Evolutionary conservation across 2,329 filamentous ascomycete genomes (phyloP), one percentile per base, ranked within the genome.

Genomic region (Aphanocladium album): DNA sequence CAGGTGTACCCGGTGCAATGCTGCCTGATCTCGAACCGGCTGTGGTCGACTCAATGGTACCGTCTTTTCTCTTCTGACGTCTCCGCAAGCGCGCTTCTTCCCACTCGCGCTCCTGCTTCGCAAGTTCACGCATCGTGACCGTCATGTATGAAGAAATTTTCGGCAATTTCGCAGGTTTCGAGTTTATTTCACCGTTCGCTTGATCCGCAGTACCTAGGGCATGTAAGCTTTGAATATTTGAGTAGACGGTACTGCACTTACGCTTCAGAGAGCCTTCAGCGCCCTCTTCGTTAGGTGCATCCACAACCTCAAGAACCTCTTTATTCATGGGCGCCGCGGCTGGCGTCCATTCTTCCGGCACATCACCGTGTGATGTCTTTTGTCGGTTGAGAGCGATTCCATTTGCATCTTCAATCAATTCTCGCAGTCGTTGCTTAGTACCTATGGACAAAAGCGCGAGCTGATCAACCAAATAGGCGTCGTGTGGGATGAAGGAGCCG

Each of bases 371-470:
- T 2, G 92, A 90, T 21, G 89, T 90, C 62, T 83, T 86, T 70
- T 90, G 89, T 58, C 93, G 85, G 62, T 85, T 89, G 62, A 82
- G 81, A 3, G 91, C 84, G 50, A 96, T 76, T 11, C 82, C 81
- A 59, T 87, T 84, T 12, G 91, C 87, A 67, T 96, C 92, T 69
- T 93, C 89, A 3, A 97, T 70, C 33, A 97, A 75, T 14, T 86
- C 84, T 57, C 90, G 83, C 41, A 97, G 67, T 30, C 91, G 84
- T 67, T 96, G 89, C 70, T 93, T 91, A 11, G 91, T 87, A 19
- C 90, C 90, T 60, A 97, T 82, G 6, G 91, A 95, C 61, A 97
- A 72, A 17, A 97, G 79, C 27, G 90, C 89, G 49, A 97, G 76
- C 66, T 97, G 89, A 63, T 96, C 92, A 16, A 89, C 88, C 37